These are phyloP conservation scores for Suhomyces vadensis DNA, from an alignment of 805 yeast genomes.

Conservation along the genomic window DNA sequence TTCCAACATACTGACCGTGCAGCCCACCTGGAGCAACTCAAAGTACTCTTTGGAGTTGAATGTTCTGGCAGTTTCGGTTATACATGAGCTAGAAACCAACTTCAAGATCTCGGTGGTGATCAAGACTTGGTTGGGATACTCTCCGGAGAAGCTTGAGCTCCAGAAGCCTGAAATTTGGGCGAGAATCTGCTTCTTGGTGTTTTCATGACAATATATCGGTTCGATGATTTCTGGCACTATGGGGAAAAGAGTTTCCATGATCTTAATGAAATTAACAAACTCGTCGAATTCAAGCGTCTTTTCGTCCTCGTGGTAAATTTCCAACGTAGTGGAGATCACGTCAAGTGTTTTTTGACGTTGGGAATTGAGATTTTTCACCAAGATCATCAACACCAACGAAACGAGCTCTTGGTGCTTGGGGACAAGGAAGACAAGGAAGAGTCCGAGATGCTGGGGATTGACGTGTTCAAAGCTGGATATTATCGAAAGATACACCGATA, in stretches of 20 bases:
- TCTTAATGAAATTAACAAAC: constrained; percentile 23
- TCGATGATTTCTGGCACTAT: constrained; percentile 24
- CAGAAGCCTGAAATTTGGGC: constrained; percentile 1
- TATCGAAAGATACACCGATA: constrained; percentile 21
- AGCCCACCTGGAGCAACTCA: constrained; percentile 38
- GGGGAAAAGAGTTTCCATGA: constrained; percentile 29
- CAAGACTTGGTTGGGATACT: constrained; percentile 8
- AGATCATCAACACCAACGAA: constrained; percentile 19
- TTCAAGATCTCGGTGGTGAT: constrained; percentile 16
- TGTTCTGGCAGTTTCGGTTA: constrained; percentile 51
- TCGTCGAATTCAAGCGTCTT: constrained; percentile 8
- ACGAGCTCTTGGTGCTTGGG: constrained; percentile 19
- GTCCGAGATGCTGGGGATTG: constrained; percentile 21
- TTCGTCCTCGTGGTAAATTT: constrained; percentile 17
- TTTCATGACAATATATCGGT: constrained; percentile 22
- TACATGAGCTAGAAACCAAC: constrained; percentile 41
- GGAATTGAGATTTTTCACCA: constrained; percentile 21
- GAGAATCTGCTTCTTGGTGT: constrained; percentile 18
- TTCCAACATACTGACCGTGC: constrained; percentile 17
- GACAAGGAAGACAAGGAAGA: constrained; percentile 19
- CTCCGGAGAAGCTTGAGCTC: not conserved
- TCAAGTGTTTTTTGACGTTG: constrained; percentile 16
- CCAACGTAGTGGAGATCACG: constrained; percentile 24
- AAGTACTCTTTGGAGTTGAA: constrained; percentile 48
- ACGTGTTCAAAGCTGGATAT: constrained; percentile 19